phyloP scores from a whole-genome alignment of 345 rosid species.

The Physaria fendleri region DNA sequence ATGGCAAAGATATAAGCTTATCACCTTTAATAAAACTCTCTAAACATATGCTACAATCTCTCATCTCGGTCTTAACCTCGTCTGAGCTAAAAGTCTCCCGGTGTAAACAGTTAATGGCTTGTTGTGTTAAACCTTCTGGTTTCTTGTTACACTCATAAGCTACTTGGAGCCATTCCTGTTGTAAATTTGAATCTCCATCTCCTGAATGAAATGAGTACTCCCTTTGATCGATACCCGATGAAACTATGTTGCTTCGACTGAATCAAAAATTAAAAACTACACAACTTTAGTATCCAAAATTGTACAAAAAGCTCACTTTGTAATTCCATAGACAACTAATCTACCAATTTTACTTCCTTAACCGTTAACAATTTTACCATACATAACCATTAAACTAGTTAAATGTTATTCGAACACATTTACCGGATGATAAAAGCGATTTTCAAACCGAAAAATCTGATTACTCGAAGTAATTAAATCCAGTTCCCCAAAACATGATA shows the following conservation, averaged over 20 bases:
- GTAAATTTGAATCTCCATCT: not conserved
- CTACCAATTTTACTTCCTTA: too few relatives aligned
- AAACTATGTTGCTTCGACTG: slow-evolving; percentile 20
- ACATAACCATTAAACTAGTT: too few relatives aligned
- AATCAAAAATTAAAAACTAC: not conserved
- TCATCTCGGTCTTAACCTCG: slow-evolving; percentile 22
- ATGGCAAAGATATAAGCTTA: slow-evolving; percentile 47
- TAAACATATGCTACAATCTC: slow-evolving; percentile 54
- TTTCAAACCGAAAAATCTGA: too few relatives aligned
- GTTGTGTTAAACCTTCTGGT: slow-evolving; percentile 71
- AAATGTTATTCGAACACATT: too few relatives aligned
- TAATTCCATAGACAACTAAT: too few relatives aligned
- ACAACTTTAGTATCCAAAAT: not conserved
- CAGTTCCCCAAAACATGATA: too few relatives aligned
- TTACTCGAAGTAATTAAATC: too few relatives aligned
- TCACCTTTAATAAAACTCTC: slow-evolving; percentile 71
- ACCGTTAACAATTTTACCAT: too few relatives aligned
- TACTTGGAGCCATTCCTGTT: slow-evolving; percentile 30
- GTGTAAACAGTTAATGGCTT: slow-evolving; percentile 43
- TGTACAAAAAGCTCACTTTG: too few relatives aligned
- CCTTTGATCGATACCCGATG: slow-evolving; percentile 9
- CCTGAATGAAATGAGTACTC: not conserved
- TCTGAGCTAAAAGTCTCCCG: slow-evolving; percentile 38
- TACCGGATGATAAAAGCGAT: too few relatives aligned
- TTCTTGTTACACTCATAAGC: slow-evolving; percentile 35